Percentiles rank a stretch among this genome's conserved stretches.
Evolutionary conservation across 805 yeast genomes (phyloP).

Genomic region (Sugiyamaella chiloensis): DNA sequence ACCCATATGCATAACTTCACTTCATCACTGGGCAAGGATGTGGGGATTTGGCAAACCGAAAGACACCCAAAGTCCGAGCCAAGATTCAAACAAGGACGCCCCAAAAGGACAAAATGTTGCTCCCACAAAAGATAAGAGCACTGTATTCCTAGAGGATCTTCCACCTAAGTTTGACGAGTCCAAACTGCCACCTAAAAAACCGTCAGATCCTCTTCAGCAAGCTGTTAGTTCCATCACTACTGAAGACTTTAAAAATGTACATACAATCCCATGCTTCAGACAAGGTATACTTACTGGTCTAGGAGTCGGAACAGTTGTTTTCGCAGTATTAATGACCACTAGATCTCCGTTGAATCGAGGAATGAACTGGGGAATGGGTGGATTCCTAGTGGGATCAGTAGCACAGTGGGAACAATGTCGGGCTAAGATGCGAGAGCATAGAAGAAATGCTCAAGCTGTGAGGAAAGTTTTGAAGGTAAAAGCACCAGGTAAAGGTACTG

Average conservation of each 20-base stretch:
- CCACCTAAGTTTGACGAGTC: conserved; percentile 32
- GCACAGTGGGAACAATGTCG: conserved; percentile 95
- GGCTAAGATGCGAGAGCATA: conserved; percentile 59
- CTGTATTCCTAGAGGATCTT: conserved; percentile 30
- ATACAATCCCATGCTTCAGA: conserved; percentile 37
- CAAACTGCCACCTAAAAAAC: conserved; percentile 16
- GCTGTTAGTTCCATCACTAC: conserved; percentile 23
- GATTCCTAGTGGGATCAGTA: conserved; percentile 71
- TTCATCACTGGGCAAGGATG: too few relatives aligned
- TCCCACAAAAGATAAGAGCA: background rate
- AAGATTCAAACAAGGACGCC: background rate
- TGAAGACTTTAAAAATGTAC: conserved; percentile 33
- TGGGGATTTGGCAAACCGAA: conserved; percentile 16
- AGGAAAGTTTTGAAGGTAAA: conserved; percentile 34
- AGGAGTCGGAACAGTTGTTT: conserved; percentile 32
- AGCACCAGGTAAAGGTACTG: too few relatives aligned
- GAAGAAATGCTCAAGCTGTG: conserved; percentile 66
- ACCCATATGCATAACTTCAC: too few relatives aligned
- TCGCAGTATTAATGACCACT: conserved; percentile 29
- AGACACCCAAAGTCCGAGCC: background rate
- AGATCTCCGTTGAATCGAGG: conserved; percentile 42
- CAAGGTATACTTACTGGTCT: conserved; percentile 36
- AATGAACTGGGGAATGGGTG: conserved; percentile 79
- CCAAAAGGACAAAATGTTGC: too few relatives aligned
- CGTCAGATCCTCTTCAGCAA: conserved; percentile 19